phyloP scores from a whole-genome alignment of 768 basidiomycete species.

The Naganishia friedmannii region DNA sequence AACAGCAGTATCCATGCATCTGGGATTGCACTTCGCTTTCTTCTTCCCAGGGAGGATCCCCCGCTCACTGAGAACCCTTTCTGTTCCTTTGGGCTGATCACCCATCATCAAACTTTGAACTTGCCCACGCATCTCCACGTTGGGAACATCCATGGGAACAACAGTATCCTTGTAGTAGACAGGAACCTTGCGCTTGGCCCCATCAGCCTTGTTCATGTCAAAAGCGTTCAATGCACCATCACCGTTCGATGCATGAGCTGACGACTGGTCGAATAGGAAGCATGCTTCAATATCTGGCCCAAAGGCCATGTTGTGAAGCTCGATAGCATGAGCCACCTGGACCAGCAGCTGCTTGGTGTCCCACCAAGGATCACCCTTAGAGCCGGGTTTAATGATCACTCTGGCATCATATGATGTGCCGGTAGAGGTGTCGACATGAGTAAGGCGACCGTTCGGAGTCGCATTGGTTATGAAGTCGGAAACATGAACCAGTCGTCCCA shows the following conservation, averaged over 20 bases:
- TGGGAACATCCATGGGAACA: neutral
- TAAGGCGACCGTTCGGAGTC: neutral
- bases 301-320: neutral
- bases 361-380: slow-evolving; percentile 8
- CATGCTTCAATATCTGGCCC: neutral
- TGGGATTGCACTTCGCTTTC: too few relatives aligned
- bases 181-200: neutral
- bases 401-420: neutral
- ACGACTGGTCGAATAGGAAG: slow-evolving; percentile 9
- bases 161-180: slow-evolving; percentile 8
- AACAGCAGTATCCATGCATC: neutral
- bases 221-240: slow-evolving; percentile 7
- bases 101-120: neutral
- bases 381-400: slow-evolving; percentile 4
- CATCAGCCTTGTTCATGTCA: slow-evolving; percentile 3
- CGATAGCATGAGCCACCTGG: slow-evolving; percentile 1
- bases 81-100: too few relatives aligned
- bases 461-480: slow-evolving; percentile 15
- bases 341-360: neutral
- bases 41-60: too few relatives aligned
- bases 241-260: neutral
- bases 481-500: slow-evolving; percentile 10
- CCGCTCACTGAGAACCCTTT: too few relatives aligned
- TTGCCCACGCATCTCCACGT: slow-evolving; percentile 4
- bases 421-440: neutral